phyloP scores from a whole-genome alignment of 2,329 filamentous ascomycete genomes.

The Sporothrix curviconia region DNA sequence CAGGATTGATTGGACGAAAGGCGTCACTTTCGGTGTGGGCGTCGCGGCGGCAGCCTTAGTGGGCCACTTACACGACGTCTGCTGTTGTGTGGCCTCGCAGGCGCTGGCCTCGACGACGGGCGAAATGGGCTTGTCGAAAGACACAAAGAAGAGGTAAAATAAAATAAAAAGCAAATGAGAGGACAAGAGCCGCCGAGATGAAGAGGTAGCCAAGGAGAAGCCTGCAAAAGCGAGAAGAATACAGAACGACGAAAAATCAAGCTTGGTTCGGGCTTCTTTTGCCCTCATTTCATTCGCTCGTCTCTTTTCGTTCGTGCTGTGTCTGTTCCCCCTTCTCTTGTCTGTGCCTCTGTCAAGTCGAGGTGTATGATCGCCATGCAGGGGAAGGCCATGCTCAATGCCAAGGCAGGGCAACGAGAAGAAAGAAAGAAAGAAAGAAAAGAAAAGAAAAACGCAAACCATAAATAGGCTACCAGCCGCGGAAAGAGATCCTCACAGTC shows the following conservation, averaged over 20 bases:
- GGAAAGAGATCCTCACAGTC: background rate
- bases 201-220: background rate
- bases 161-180: background rate
- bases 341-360: constrained; percentile 1
- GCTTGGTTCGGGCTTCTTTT: background rate
- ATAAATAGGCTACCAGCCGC: background rate
- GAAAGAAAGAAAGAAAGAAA: background rate
- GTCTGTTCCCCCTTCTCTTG: background rate
- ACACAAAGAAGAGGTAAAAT: background rate
- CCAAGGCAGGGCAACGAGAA: background rate
- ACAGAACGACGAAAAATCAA: no score
- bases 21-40: background rate
- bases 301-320: no score
- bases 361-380: constrained; percentile 11
- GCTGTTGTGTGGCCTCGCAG: background rate
- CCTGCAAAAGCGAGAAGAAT: background rate
- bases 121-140: no score
- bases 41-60: no score
- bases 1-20: constrained; percentile 3
- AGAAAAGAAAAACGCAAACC: background rate
- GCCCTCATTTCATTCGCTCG: background rate
- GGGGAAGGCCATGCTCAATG: constrained; percentile 6
- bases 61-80: background rate
- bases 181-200: background rate
- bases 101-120: constrained; percentile 4